Evolutionary conservation across 2,329 filamentous ascomycete genomes (phyloP).

Genomic region (Pestalotiopsis sp.): DNA sequence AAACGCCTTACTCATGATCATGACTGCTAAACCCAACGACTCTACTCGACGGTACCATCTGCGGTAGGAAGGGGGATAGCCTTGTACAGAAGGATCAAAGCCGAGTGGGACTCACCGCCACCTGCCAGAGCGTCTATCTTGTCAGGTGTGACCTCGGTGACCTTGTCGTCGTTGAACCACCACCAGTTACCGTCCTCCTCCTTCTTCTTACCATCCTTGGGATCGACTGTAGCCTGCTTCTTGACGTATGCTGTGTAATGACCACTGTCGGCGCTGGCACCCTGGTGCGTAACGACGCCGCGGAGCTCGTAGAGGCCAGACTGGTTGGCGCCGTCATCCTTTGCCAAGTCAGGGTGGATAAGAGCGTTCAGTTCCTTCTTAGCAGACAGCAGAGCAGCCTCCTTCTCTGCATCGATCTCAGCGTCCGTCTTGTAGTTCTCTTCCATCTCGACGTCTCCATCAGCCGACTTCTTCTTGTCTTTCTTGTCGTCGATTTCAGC

Average conservation of each 20-base stretch:
- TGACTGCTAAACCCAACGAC: background rate
- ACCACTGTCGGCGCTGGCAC: constrained; percentile 92
- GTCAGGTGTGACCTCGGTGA: constrained; percentile 86
- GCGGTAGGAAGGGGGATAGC: constrained; percentile 69
- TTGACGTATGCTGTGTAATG: constrained; percentile 99
- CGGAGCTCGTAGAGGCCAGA: constrained; percentile 94
- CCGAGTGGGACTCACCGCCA: constrained; percentile 85
- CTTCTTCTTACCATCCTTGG: constrained; percentile 74
- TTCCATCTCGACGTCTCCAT: constrained; percentile 73
- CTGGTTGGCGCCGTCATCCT: constrained; percentile 85
- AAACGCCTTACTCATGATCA: background rate
- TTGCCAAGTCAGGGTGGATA: constrained; percentile 72
- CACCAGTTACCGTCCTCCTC: constrained; percentile 96
- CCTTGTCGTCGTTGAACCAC: constrained; percentile 99
- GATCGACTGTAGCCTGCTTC: constrained; percentile 75
- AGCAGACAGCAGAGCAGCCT: constrained; percentile 71
- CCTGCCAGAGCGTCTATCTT: constrained; percentile 90
- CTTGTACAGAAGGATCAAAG: constrained; percentile 78
- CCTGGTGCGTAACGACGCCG: constrained; percentile 94
- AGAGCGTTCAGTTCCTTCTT: constrained; percentile 87
- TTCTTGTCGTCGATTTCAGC: constrained; percentile 40
- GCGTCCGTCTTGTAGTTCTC: constrained; percentile 90
- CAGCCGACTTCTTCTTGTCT: constrained; percentile 45
- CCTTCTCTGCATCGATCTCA: constrained; percentile 85
- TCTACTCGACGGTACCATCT: constrained; percentile 43